Percentiles rank a stretch among this genome's conserved stretches.
These are phyloP conservation scores for Effrenium voratum DNA, from an alignment of 73 alveolate genomes.

Conservation along the genomic window DNA sequence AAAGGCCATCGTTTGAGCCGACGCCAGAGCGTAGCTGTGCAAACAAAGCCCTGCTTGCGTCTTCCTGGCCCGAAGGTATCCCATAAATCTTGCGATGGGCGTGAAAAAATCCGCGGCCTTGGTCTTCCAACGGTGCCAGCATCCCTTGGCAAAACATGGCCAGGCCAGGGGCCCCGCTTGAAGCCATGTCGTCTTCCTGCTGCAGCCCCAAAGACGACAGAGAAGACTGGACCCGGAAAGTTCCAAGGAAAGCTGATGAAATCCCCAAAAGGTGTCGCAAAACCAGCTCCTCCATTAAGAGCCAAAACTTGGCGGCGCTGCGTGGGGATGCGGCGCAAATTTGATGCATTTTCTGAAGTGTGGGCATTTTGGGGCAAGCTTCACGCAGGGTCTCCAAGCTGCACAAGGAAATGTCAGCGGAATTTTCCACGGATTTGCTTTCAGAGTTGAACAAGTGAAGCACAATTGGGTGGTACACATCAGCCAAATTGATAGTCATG, in stretches of 20 bases:
- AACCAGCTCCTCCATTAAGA: background rate
- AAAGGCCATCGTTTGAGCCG: background rate
- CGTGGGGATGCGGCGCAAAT: background rate
- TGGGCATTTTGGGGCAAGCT: background rate
- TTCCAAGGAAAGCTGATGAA: background rate
- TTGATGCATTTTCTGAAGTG: background rate
- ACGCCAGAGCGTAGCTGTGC: background rate
- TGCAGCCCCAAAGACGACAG: too few relatives aligned
- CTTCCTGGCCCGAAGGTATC: background rate
- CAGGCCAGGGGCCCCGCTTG: too few relatives aligned
- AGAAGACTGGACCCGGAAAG: background rate
- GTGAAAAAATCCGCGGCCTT: conserved; percentile 5
- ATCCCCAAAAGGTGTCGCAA: background rate
- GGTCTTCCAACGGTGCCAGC: background rate
- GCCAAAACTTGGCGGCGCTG: background rate
- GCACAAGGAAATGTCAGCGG: too few relatives aligned
- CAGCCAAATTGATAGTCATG: background rate
- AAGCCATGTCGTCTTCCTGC: background rate
- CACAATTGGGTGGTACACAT: background rate
- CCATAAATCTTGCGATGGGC: background rate
- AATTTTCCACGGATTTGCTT: background rate
- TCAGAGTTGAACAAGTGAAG: background rate
- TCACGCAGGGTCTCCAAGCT: too few relatives aligned
- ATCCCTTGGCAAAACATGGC: background rate
- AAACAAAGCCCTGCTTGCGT: background rate